Evolutionary conservation across 163 green algal species (phyloP).

Genomic region (Volvox carteri): DNA sequence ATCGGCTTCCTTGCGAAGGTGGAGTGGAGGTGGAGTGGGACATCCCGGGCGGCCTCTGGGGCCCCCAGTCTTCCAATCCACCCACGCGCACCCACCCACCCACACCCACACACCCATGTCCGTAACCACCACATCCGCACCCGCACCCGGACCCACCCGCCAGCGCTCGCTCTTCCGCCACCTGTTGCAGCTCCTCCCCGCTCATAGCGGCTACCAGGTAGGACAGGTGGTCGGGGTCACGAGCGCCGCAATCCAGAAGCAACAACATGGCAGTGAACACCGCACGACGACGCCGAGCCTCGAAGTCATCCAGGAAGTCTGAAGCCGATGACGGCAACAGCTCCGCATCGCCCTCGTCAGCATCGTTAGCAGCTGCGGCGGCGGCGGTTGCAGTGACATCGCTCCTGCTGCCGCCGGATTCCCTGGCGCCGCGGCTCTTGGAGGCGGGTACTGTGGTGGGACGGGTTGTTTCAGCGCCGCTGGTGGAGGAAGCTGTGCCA

Average conservation of each 20-base stretch:
- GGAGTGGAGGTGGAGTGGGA: no score
- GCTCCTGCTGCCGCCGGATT: neutral
- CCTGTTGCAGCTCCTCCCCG: constrained; percentile 64
- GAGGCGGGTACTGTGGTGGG: no score
- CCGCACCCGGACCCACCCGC: constrained; percentile 56
- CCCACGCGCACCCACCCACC: no score
- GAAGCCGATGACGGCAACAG: neutral
- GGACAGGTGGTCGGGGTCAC: constrained; percentile 36
- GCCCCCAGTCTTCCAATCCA: no score
- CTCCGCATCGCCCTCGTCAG: neutral
- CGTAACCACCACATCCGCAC: no score
- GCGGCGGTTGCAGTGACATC: no score
- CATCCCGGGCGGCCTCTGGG: no score
- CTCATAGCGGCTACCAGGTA: constrained; percentile 59
- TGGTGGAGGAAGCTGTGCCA: no score
- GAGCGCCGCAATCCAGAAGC: constrained; percentile 67
- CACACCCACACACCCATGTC: no score
- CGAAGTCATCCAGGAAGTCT: constrained; percentile 30
- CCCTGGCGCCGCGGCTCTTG: neutral
- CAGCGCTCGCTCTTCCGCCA: constrained; percentile 77
- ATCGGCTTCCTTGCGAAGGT: no score
- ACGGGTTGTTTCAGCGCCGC: no score
- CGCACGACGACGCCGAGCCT: constrained; percentile 16
- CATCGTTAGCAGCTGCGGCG: neutral
- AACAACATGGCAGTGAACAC: constrained; percentile 53